A percentile compares a stretch with the other conserved stretches of the same genome.
Evolutionary conservation across 371 early-diverging fungal species (phyloP).

Genomic region (Mortierella sp.): DNA sequence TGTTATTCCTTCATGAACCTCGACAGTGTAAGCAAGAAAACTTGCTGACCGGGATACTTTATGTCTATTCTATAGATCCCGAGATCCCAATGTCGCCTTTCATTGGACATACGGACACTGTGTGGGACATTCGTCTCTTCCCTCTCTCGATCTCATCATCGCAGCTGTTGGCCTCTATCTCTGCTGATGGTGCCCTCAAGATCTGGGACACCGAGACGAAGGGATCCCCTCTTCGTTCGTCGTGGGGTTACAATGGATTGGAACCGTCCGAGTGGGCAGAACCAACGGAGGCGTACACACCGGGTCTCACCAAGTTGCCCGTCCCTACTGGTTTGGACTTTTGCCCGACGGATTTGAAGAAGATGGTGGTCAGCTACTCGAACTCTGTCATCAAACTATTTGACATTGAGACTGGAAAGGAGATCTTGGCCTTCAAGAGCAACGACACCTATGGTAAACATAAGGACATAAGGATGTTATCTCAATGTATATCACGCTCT

Average conservation of each 20-base stretch:
- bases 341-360: conserved; percentile 68
- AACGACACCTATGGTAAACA: conserved; percentile 74
- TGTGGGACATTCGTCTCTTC: conserved; percentile 89
- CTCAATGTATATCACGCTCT: conserved; percentile 67
- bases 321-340: conserved; percentile 83
- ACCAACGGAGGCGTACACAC: conserved; percentile 35
- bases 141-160: conserved; percentile 60
- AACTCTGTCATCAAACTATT: conserved; percentile 77
- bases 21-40: conserved; percentile 84
- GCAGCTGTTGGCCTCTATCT: conserved; percentile 78
- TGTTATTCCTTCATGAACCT: not conserved
- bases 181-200: conserved; percentile 88
- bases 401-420: conserved; percentile 86
- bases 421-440: conserved; percentile 67
- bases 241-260: conserved; percentile 66
- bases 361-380: conserved; percentile 77
- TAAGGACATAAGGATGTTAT: conserved; percentile 17
- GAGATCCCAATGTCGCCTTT: conserved; percentile 73
- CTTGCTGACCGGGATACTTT: not conserved
- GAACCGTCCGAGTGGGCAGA: conserved; percentile 25
- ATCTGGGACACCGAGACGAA: conserved; percentile 82
- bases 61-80: conserved; percentile 35
- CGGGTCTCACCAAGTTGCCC: conserved; percentile 44
- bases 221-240: conserved; percentile 63
- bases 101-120: conserved; percentile 86